Evolutionary conservation across 139 green algal species (phyloP).

Genomic region (Chlamydomonas sp.): DNA sequence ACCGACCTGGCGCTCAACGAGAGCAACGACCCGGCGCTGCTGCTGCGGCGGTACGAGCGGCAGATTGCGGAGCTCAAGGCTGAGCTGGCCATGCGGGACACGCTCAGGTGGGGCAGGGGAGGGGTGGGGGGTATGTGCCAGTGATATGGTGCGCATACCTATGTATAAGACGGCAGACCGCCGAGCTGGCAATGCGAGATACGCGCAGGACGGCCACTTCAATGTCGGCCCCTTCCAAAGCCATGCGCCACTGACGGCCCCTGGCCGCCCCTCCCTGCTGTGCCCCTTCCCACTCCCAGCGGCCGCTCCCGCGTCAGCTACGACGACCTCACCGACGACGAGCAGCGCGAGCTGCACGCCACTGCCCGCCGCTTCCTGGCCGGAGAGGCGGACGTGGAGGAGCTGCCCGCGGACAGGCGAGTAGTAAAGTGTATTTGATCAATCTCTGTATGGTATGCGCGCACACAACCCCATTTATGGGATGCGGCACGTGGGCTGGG

Average conservation of each 20-base stretch:
- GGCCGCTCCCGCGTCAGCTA: constrained; percentile 70
- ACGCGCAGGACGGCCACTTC: too few relatives aligned
- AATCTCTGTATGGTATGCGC: too few relatives aligned
- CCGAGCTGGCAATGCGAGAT: too few relatives aligned
- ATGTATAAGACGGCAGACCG: too few relatives aligned
- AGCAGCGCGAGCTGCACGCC: constrained; percentile 67
- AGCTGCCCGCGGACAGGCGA: constrained; percentile 57
- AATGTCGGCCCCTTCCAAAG: too few relatives aligned
- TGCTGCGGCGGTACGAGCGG: constrained; percentile 72
- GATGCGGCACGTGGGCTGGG: too few relatives aligned
- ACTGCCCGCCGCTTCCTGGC: constrained; percentile 49
- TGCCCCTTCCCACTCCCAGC: constrained; percentile 12
- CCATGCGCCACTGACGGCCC: background rate
- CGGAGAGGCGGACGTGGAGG: constrained; percentile 62
- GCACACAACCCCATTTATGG: too few relatives aligned
- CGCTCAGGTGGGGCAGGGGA: constrained; percentile 59
- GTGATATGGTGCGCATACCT: too few relatives aligned
- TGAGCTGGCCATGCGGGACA: constrained; percentile 87
- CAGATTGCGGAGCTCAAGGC: constrained; percentile 86
- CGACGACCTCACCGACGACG: constrained; percentile 70
- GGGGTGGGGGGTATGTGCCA: background rate
- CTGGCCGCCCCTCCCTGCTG: background rate
- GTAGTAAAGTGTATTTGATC: too few relatives aligned
- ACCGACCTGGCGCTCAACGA: constrained; percentile 77
- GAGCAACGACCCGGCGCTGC: constrained; percentile 71